Conservation (phyloP, 129 eudicot species). For the Centrapalus pauciflorus region DNA sequence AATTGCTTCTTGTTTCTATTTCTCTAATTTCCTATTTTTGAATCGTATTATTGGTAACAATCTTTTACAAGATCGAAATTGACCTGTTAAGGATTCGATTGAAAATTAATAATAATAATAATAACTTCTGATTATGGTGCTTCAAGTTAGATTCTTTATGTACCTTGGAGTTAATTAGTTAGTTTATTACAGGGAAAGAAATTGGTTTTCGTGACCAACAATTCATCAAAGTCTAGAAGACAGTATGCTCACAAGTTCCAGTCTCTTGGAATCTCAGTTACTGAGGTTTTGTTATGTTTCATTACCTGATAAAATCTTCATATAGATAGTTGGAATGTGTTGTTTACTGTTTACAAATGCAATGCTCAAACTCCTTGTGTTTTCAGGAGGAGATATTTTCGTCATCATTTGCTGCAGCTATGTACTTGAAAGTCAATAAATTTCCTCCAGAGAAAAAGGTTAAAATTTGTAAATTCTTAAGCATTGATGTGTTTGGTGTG, state of each 20-base stretch:
- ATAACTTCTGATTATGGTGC: neutral
- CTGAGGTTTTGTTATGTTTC: slow-evolving; percentile 46
- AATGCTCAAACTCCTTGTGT: slow-evolving; percentile 1
- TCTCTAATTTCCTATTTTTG: neutral
- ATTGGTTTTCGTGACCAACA: slow-evolving; percentile 85
- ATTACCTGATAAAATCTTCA: neutral
- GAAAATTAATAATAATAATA: too few species aligned
- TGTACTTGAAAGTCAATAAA: slow-evolving; percentile 67
- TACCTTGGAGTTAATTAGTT: neutral
- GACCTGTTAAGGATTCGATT: too few species aligned
- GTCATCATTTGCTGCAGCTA: slow-evolving; percentile 86
- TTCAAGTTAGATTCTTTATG: neutral
- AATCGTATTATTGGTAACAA: too few species aligned
- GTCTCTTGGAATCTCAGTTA: slow-evolving; percentile 74
- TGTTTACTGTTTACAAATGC: neutral
- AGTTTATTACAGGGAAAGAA: slow-evolving; percentile 64
- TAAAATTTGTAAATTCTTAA: neutral
- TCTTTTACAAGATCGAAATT: too few species aligned
- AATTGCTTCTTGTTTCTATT: neutral
- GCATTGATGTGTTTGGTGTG: too few species aligned
- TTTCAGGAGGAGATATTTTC: slow-evolving; percentile 92
- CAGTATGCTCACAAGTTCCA: slow-evolving; percentile 66
- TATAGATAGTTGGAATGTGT: neutral
- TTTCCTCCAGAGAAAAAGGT: slow-evolving; percentile 87
- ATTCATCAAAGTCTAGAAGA: slow-evolving; percentile 70